A percentile compares a stretch with the other conserved stretches of the same genome.
Evolutionary conservation across 139 green algal species (phyloP).

Genomic region (Tetradesmus obliquus): DNA sequence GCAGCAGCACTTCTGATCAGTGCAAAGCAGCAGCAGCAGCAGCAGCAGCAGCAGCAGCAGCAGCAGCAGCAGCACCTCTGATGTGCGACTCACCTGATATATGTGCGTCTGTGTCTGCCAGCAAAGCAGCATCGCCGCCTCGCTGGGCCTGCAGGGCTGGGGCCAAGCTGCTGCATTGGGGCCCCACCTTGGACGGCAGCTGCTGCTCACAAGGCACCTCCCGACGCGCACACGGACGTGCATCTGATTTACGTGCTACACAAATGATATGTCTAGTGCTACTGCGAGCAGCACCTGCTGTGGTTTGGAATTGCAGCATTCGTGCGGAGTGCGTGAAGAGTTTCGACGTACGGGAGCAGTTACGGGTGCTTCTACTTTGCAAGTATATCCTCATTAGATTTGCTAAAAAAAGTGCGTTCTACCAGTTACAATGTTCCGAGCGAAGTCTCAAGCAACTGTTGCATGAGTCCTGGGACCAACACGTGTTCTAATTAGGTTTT

Average conservation of each 20-base stretch:
- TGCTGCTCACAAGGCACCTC: neutral
- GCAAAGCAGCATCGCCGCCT: neutral
- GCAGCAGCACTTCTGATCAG: neutral
- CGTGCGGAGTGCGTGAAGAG: too few relatives aligned
- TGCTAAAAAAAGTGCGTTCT: too few relatives aligned
- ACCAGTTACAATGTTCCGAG: too few relatives aligned
- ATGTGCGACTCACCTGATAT: neutral
- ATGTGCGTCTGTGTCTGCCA: neutral
- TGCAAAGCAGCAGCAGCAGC: neutral
- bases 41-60: neutral
- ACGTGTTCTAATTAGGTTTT: too few relatives aligned
- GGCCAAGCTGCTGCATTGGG: neutral
- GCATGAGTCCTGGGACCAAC: too few relatives aligned
- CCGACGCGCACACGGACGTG: neutral
- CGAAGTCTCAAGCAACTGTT: too few relatives aligned
- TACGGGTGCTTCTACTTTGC: too few relatives aligned
- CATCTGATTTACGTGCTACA: neutral
- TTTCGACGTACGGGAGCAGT: too few relatives aligned
- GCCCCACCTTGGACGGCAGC: neutral
- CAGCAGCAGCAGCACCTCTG: neutral
- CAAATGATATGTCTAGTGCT: too few relatives aligned
- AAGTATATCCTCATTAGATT: too few relatives aligned
- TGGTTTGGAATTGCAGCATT: too few relatives aligned
- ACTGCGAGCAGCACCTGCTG: too few relatives aligned
- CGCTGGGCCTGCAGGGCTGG: neutral